Base-by-base conservation (phyloP, 2,329 filamentous ascomycete species). In the Trichophyton simii region DNA sequence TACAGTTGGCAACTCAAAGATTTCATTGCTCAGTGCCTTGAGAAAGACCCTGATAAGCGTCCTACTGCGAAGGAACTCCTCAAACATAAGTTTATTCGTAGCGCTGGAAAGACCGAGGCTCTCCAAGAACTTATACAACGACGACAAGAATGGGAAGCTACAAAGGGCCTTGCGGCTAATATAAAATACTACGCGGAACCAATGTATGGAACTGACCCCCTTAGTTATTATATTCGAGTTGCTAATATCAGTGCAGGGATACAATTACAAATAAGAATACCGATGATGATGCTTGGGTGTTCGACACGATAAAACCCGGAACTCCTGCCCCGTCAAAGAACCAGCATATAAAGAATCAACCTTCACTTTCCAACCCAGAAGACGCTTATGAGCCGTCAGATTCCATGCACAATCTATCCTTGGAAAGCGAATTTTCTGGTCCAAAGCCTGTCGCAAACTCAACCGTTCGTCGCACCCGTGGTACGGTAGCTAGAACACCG, bases 151-250 rank as follows among this genome's bases (percentile, higher is more conserved):
- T 95, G 83, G 77, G 90, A 96, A 71, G 87, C 86, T 52, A 84
- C 85, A 65, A 84, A 84, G 65, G 85, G 83, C 64, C 81, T 85
- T 62, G 83, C 83, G 59, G 83, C 82, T 61, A 87, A 89, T 68
- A 82, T 87, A 1, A 88, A 88, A 68, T 95, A 92, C 74, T 97
- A 97, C 74, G 91, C 96, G 68, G 92, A 97, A 76, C 96, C 92
- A 2, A 79, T 97, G 79, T 82, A 73, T 64, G 1, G 13, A 28
- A 34, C 41, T n/a, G 9, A 1, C 18, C 34, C 34, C 3, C n/a
- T 44, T 2, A 59, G 8, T 6, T 15, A 3, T 34, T 15, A 44
- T 55, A 4, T 41, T 55, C 15, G 36, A 28, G 41, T 13, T 13
- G 42, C 58, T 59, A 48, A 48, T n/a, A 5, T 52, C 15, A 31